Evolutionary conservation across 805 yeast genomes (phyloP).

Genomic region (Pichia ethanolica): DNA sequence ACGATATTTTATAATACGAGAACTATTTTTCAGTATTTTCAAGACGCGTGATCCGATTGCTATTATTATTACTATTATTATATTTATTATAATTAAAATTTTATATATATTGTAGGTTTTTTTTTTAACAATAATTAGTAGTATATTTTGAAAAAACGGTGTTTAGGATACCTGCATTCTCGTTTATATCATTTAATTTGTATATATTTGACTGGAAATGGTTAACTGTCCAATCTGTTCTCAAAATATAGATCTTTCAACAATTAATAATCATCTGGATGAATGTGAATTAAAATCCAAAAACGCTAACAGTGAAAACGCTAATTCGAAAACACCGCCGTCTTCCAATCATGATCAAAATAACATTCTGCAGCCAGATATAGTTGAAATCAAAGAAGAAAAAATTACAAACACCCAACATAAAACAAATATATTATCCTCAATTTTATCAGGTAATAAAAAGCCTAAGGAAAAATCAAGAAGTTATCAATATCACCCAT

Average conservation of each 20-base stretch:
- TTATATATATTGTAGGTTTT: no score
- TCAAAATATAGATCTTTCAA: conserved; percentile 20
- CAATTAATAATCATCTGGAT: conserved; percentile 32
- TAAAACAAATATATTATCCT: background rate
- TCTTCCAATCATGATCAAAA: background rate
- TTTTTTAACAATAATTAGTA: no score
- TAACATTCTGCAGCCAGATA: background rate
- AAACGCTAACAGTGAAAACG: background rate
- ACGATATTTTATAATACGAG: no score
- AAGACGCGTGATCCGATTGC: no score
- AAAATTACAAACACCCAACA: background rate
- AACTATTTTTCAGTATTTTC: no score
- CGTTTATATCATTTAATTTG: no score
- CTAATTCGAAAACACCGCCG: no score
- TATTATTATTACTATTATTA: no score
- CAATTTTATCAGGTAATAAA: conserved; percentile 5
- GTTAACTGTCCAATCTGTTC: conserved; percentile 31
- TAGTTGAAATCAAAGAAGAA: background rate
- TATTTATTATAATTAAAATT: no score
- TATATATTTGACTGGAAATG: conserved; percentile 13
- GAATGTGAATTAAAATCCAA: conserved; percentile 14
- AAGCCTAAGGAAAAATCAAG: conserved; percentile 8
- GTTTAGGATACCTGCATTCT: background rate
- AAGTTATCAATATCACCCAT: conserved; percentile 7
- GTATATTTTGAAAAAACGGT: background rate